Percentiles rank a stretch among this genome's conserved stretches.
Evolutionary conservation across 768 basidiomycete species (phyloP).

Genomic region (Termitomyces sp.): DNA sequence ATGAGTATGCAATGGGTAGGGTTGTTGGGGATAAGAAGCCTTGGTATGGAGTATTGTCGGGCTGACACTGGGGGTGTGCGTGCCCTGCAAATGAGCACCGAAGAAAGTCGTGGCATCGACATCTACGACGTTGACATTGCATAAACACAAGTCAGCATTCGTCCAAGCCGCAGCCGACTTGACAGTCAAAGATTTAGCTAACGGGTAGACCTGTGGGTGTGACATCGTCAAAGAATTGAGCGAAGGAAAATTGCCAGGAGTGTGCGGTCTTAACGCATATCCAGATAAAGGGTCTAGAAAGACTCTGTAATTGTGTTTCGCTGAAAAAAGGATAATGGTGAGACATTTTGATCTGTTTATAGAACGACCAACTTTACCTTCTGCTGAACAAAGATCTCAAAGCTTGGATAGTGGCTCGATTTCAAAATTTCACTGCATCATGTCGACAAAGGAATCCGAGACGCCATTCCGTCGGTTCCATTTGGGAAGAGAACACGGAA

Average conservation of each 20-base stretch:
- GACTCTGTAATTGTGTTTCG: not conserved
- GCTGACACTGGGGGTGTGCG: conserved; percentile 9
- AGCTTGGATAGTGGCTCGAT: not conserved
- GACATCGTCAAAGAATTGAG: not conserved
- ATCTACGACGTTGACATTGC: conserved; percentile 13
- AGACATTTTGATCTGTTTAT: conserved; percentile 1
- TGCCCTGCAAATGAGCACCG: not conserved
- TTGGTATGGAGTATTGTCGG: conserved; percentile 9
- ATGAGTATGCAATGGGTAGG: not conserved
- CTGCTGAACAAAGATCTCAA: not conserved
- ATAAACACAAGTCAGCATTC: conserved; percentile 6
- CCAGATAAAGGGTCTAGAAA: not conserved
- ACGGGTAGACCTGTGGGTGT: not conserved
- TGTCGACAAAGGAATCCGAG: not conserved
- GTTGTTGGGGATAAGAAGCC: not conserved
- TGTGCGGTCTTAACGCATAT: not conserved
- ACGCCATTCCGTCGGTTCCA: not conserved
- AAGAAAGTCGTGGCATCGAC: conserved; percentile 12
- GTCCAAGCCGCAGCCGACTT: conserved; percentile 15
- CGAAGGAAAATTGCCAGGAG: not conserved
- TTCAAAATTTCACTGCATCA: not conserved
- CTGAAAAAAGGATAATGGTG: not conserved
- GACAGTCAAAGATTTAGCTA: not conserved
- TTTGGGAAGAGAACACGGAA: not conserved
- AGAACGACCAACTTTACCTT: not conserved